Base-by-base conservation (phyloP, 306 rosid species). In the Medicago ruthenica region DNA sequence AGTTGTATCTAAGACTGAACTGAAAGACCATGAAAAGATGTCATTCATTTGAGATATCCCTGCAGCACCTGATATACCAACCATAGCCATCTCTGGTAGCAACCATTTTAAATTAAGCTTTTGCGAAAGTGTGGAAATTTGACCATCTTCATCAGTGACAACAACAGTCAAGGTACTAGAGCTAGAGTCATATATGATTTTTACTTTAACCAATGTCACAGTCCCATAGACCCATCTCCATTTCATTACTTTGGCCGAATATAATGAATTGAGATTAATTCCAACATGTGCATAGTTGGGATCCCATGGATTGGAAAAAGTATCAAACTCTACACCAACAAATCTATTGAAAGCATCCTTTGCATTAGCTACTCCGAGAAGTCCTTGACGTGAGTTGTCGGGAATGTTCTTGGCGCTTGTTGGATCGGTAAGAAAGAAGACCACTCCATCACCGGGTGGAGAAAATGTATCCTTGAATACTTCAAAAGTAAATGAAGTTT, bases 1-100 rank as follows among this genome's bases (percentile, higher is more conserved):
- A 4, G 1, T n/a, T 50, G 9, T n/a, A 0, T 0, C 9, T 0
- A 1, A n/a, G 4, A 5, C 1, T 50, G 57, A n/a, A 5, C 0
- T 6, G 21, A 50, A n/a, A 1, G 57, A n/a, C 57, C 57, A 50
- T 50, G 20, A n/a, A 50, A 6, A 8, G 21, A 50, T 50, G 4
- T 50, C 9, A 8, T 50, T 8, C 15, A 3, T 4, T 50, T 14
- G 20, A n/a, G 3, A 3, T 5, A 0, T 15, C 2, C 7, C 8
- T 50, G 21, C n/a, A 50, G 57, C n/a, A n/a, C n/a, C n/a, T n/a
- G n/a, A n/a, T n/a, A n/a, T n/a, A n/a, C n/a, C n/a, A 17, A 47
- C 53, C 17, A 47, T 7, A 47, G 13, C 53, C 17, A 13, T 47
- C 17, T 47, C 16, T 47, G 53, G 17, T 13, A 47, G 16, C 53